These are phyloP conservation scores for Albugo laibachii DNA, from an alignment of 352 stramenopile species.

Conservation along the genomic window DNA sequence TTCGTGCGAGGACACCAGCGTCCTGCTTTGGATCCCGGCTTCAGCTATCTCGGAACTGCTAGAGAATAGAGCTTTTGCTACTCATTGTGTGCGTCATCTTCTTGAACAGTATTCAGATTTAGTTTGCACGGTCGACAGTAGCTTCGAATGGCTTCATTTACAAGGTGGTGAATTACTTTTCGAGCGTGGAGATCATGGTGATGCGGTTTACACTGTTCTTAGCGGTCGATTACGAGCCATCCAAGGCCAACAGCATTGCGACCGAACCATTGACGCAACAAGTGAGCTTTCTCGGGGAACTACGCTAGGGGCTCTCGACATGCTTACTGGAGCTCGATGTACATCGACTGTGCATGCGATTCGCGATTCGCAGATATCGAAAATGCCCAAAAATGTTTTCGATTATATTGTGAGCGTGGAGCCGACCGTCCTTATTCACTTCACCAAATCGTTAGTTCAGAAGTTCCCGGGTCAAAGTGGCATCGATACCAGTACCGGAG, in stretches of 20 bases:
- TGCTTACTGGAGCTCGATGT: constrained; percentile 45
- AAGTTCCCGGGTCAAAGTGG: constrained; percentile 20
- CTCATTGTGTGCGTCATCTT: constrained; percentile 33
- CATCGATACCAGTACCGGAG: no score
- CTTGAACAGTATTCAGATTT: constrained; percentile 50
- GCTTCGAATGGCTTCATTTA: constrained; percentile 70
- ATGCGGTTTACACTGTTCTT: constrained; percentile 67
- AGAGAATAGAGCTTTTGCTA: constrained; percentile 24
- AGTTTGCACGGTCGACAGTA: constrained; percentile 50
- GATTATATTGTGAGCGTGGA: constrained; percentile 58
- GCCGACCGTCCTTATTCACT: constrained; percentile 51
- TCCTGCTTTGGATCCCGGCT: constrained; percentile 32
- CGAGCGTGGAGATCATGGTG: constrained; percentile 45
- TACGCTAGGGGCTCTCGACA: constrained; percentile 63
- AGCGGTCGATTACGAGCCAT: constrained; percentile 56
- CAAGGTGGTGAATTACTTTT: constrained; percentile 67
- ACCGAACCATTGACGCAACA: constrained; percentile 48
- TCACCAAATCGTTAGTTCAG: constrained; percentile 53
- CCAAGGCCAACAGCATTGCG: constrained; percentile 33
- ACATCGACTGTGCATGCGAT: constrained; percentile 73
- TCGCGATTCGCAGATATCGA: constrained; percentile 70
- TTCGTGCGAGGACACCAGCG: constrained; percentile 24
- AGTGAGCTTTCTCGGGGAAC: constrained; percentile 63
- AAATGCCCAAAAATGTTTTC: constrained; percentile 74
- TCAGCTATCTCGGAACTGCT: constrained; percentile 33